Evolutionary conservation across 257 asterid genomes (phyloP), one percentile per base, ranked within the genome.

Genomic region (Nicotiana knightiana): DNA sequence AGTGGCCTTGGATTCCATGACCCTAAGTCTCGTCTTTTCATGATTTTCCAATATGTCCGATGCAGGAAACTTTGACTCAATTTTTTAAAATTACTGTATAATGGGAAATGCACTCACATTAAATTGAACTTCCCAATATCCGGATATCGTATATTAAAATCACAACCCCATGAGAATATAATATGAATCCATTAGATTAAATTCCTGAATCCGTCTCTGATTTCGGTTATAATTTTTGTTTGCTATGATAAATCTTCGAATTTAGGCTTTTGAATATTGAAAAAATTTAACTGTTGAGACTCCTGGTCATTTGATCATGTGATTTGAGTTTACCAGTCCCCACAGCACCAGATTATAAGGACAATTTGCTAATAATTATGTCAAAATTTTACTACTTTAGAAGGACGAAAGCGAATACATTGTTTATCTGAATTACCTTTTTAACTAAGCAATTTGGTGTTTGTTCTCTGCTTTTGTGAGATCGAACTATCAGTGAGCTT

Each of bases 1-100:
- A 30, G 43, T 26, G 80, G 65, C 80, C 15, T 76, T 33, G 80
- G 80, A 76, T 76, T 76, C 80, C 65, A 54, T 76, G 13, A 10
- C n/a, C 21, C 63, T 32, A 26, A 3, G 39, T 76, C 82, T 78
- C 82, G 39, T 21, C 71, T 78, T 78, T 78, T 78, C 59, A 78
- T 35, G 71, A 78, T 78, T 59, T 13, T 59, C 39, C 78, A 46
- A 46, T 39, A 68, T n/a, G n/a, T 21, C 77, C 16, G 2, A 46
- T 71, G 59, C 37, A 10, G 6, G 21, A 5, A 21, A 24, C 39
- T 71, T 71, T 71, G 79, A 71, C 79, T 21, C 0, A 21, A 21
- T 21, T 21, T 21, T 21, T 21, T 21, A 21, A 21, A 21, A 21
- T 21, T 21, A 21, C 24, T 21, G 24, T 21, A 21, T 21, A 21